Conservation (phyloP, 345 rosid species). For the Gossypium bickii region DNA sequence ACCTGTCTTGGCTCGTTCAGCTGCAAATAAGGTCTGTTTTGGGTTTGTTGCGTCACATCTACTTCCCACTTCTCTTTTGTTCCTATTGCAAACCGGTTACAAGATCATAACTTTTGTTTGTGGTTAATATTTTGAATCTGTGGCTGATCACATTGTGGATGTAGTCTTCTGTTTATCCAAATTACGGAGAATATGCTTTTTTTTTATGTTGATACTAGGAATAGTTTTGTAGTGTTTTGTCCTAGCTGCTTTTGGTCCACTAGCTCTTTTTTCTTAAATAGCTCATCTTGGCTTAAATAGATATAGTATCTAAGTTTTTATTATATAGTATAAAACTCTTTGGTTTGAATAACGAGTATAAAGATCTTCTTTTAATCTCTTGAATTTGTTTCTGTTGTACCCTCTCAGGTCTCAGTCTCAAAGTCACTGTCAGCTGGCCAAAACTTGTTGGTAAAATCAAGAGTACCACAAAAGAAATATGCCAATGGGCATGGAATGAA, state of each 20-base stretch:
- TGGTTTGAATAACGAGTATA: background rate
- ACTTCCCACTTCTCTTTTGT: background rate
- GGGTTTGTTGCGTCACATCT: background rate
- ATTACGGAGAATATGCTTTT: background rate
- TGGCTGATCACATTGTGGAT: no score
- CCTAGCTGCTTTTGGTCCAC: slow-evolving; percentile 6
- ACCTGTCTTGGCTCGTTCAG: slow-evolving; percentile 46
- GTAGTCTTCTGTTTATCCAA: background rate
- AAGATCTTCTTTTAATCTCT: background rate
- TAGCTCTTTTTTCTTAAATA: background rate
- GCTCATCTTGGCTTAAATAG: slow-evolving; percentile 16
- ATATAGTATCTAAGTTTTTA: background rate
- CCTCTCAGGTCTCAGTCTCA: slow-evolving; percentile 42
- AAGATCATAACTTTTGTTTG: background rate
- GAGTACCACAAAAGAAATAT: slow-evolving; percentile 40
- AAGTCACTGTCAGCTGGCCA: slow-evolving; percentile 41
- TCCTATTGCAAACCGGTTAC: slow-evolving; percentile 1
- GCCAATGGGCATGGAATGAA: slow-evolving; percentile 51
- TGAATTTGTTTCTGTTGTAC: background rate
- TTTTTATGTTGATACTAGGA: background rate
- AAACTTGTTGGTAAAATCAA: slow-evolving; percentile 33
- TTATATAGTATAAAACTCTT: background rate
- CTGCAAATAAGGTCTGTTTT: slow-evolving; percentile 48
- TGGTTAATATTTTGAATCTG: background rate
- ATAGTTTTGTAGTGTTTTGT: background rate